Percentiles rank a stretch among this genome's conserved stretches.
Conservation (phyloP, 75 land plant genomes). For the Chamaecyparis obtusa region DNA sequence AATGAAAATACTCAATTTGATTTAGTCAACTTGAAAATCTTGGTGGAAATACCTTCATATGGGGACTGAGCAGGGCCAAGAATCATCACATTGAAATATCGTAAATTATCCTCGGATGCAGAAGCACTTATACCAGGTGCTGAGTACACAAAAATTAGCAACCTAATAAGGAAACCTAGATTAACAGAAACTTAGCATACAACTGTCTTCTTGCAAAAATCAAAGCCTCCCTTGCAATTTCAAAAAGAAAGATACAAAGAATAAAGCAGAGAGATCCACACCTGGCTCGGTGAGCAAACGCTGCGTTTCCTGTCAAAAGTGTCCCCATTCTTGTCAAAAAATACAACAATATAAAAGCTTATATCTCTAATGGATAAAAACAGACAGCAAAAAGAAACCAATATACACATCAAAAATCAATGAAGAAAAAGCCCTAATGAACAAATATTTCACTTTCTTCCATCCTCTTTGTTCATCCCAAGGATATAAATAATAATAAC, state of each 20-base stretch:
- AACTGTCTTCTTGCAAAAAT: neutral
- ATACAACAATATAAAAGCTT: neutral
- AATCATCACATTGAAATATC: constrained; percentile 56
- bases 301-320: constrained; percentile 42
- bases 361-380: neutral
- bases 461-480: neutral
- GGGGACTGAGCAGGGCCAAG: constrained; percentile 55
- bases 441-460: neutral
- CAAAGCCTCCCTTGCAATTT: neutral
- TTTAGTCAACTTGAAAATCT: neutral
- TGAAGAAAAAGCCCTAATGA: neutral
- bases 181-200: neutral
- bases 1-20: neutral
- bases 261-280: constrained; percentile 10
- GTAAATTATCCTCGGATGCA: constrained; percentile 50
- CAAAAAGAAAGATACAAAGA: neutral
- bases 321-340: neutral
- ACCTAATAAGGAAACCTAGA: neutral
- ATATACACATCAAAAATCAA: neutral
- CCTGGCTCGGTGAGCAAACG: constrained; percentile 55
- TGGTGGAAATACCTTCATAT: constrained; percentile 33
- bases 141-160: constrained; percentile 5
- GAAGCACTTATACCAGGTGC: constrained; percentile 59
- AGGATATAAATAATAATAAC: no score
- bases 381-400: neutral